Percentiles rank a stretch among this genome's conserved stretches.
phyloP scores from a whole-genome alignment of 768 basidiomycete genomes.

The Amyloporia xantha region DNA sequence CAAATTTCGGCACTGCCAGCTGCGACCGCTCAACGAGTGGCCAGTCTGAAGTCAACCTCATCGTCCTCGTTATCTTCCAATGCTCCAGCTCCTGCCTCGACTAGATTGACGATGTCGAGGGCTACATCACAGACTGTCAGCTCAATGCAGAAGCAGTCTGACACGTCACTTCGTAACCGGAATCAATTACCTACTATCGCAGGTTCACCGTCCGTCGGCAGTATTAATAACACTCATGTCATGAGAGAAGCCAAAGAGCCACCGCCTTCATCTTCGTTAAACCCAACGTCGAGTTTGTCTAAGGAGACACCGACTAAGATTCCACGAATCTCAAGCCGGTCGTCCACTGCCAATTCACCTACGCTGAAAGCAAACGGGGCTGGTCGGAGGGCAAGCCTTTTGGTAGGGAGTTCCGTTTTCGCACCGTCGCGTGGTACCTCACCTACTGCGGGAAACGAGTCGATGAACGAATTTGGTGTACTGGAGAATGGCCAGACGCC shows the following conservation, averaged over 20 bases:
- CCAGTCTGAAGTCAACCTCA: conserved; percentile 61
- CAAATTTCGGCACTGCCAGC: conserved; percentile 82
- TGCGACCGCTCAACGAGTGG: conserved; percentile 78
- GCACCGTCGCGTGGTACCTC: conserved; percentile 59
- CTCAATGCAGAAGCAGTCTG: conserved; percentile 84
- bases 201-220: conserved; percentile 85
- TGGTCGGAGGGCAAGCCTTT: conserved; percentile 61
- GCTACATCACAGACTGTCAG: conserved; percentile 78
- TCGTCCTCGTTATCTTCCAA: conserved; percentile 39
- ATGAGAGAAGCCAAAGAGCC: conserved; percentile 53
- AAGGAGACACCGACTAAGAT: conserved; percentile 93
- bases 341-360: conserved; percentile 70
- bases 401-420: conserved; percentile 35
- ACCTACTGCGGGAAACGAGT: conserved; percentile 41
- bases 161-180: conserved; percentile 68
- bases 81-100: conserved; percentile 31
- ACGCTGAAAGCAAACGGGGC: conserved; percentile 47
- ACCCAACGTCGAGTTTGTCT: conserved; percentile 42
- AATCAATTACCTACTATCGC: conserved; percentile 86
- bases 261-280: conserved; percentile 46
- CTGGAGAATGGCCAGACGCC: conserved; percentile 55
- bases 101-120: conserved; percentile 46
- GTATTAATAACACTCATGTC: conserved; percentile 41
- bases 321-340: conserved; percentile 83
- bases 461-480: conserved; percentile 75